Conservation (phyloP, 768 basidiomycete genomes). For the Kwoniella botswanensis region DNA sequence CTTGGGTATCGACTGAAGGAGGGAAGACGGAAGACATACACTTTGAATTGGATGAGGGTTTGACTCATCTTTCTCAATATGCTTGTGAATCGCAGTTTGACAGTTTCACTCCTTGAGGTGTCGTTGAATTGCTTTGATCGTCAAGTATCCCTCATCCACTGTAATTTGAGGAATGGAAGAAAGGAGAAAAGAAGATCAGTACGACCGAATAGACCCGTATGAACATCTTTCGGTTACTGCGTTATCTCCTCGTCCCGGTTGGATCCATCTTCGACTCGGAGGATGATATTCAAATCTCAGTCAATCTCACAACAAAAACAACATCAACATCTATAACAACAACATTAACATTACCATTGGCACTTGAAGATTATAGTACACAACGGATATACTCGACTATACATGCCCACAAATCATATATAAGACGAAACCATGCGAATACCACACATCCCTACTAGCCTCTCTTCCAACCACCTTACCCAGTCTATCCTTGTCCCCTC, state of each 20-base stretch:
- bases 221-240: slow-evolving; percentile 9
- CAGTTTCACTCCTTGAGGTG: background rate
- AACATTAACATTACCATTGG: background rate
- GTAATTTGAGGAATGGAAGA: background rate
- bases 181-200: background rate
- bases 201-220: slow-evolving; percentile 24
- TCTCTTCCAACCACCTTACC: background rate
- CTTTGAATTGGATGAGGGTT: slow-evolving; percentile 47
- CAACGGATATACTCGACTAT: background rate
- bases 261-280: background rate
- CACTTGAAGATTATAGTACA: background rate
- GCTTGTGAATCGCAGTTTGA: slow-evolving; percentile 23
- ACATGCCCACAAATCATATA: background rate
- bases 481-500: slow-evolving; percentile 17
- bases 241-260: slow-evolving; percentile 4
- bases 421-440: slow-evolving; percentile 1
- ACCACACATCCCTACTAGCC: background rate
- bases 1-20: background rate
- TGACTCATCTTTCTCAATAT: slow-evolving; percentile 13
- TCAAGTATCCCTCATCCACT: background rate
- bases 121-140: background rate
- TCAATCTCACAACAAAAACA: background rate
- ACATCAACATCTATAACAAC: background rate
- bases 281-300: background rate
- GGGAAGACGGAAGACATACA: slow-evolving; percentile 26